phyloP scores from a whole-genome alignment of 1,284 basidiomycete genomes.

The Cryptococcus amylolentus region DNA sequence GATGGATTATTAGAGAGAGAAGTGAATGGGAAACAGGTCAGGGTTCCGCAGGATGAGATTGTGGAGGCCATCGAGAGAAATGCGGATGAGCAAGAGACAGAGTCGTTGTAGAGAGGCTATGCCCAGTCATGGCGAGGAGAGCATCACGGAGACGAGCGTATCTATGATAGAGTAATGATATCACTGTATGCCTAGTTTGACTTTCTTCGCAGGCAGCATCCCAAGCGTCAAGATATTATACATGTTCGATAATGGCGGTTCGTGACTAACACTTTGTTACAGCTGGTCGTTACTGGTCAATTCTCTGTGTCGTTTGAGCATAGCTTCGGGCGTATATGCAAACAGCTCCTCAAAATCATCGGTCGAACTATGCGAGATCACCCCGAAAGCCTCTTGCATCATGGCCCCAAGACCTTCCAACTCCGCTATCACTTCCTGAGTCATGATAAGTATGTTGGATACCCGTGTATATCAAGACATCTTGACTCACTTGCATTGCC shows the following conservation, averaged over 20 bases:
- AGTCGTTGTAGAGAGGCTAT: too few species aligned
- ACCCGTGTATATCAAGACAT: neutral
- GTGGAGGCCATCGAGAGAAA: conserved; percentile 34
- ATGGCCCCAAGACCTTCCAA: conserved; percentile 71
- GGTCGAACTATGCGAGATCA: conserved; percentile 62
- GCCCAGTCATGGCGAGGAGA: too few species aligned
- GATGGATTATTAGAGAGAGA: conserved; percentile 41
- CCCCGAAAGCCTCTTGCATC: conserved; percentile 82
- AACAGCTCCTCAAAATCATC: conserved; percentile 70
- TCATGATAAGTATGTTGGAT: neutral
- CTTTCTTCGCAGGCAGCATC: too few species aligned
- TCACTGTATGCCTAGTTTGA: too few species aligned
- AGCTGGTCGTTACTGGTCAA: conserved; percentile 51
- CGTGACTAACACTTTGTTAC: conserved; percentile 56
- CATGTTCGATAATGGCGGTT: too few species aligned
- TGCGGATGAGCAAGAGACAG: conserved; percentile 16
- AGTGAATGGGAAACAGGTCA: conserved; percentile 35
- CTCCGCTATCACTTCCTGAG: conserved; percentile 72
- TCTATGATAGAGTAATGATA: too few species aligned
- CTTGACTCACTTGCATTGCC: conserved; percentile 62
- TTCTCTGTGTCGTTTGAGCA: neutral
- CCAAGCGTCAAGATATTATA: too few species aligned
- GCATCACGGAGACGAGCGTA: too few species aligned
- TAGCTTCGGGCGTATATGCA: conserved; percentile 1
- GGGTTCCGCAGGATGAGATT: conserved; percentile 48